A percentile compares a stretch with the other conserved stretches of the same genome.
phyloP scores from a whole-genome alignment of 768 basidiomycete genomes.

The Tephrocybe sp. region DNA sequence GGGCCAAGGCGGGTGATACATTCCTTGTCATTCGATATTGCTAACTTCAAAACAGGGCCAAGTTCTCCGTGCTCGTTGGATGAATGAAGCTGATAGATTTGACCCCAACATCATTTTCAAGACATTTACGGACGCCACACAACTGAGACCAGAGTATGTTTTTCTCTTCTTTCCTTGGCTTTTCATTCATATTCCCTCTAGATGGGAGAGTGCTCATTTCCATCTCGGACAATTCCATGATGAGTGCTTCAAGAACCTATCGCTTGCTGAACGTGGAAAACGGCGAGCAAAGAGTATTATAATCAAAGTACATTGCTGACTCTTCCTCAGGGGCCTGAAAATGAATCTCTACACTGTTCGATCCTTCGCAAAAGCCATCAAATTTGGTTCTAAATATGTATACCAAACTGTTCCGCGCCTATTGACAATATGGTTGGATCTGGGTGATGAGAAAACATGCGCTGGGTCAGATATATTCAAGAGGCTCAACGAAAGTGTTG shows the following conservation, averaged over 20 bases:
- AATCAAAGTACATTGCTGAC: not conserved
- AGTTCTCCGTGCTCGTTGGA: slow-evolving; percentile 86
- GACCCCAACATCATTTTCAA: slow-evolving; percentile 60
- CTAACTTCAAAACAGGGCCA: slow-evolving; percentile 49
- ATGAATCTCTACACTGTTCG: slow-evolving; percentile 68
- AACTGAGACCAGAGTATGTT: slow-evolving; percentile 48
- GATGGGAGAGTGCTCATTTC: slow-evolving; percentile 85
- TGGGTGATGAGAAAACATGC: slow-evolving; percentile 57
- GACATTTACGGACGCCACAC: slow-evolving; percentile 51
- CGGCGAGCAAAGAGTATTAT: slow-evolving; percentile 32
- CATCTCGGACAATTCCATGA: slow-evolving; percentile 90
- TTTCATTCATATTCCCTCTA: slow-evolving; percentile 22
- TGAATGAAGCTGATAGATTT: slow-evolving; percentile 84
- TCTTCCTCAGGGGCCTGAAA: slow-evolving; percentile 44
- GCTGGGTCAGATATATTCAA: slow-evolving; percentile 37
- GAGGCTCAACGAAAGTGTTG: slow-evolving; percentile 56
- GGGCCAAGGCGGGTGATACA: slow-evolving; percentile 59
- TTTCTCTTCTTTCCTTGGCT: not conserved
- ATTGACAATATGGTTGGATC: slow-evolving; percentile 91
- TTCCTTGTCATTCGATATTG: not conserved
- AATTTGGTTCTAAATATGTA: slow-evolving; percentile 88
- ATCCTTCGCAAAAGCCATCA: slow-evolving; percentile 68
- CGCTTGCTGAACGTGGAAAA: slow-evolving; percentile 36
- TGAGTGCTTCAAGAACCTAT: slow-evolving; percentile 59
- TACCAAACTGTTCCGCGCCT: slow-evolving; percentile 95